These are phyloP conservation scores for Mycena indigotica DNA, from an alignment of 768 basidiomycete genomes.

Conservation along the genomic window DNA sequence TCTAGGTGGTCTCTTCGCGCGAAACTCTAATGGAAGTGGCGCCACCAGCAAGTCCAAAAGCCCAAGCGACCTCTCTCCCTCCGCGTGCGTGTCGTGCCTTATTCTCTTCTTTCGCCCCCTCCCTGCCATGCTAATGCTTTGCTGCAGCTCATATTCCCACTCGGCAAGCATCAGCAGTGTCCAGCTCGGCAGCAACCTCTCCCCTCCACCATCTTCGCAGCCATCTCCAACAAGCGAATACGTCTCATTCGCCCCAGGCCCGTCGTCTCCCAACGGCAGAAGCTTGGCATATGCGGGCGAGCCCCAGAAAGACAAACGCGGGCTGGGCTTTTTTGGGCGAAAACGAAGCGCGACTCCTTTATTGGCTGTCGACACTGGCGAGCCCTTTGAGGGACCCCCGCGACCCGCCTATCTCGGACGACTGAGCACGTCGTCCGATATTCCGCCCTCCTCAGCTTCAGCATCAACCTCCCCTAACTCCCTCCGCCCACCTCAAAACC, in stretches of 20 bases:
- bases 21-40: constrained; percentile 1
- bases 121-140: not conserved
- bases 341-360: constrained; percentile 5
- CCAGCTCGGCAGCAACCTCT: not conserved
- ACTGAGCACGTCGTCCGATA: constrained; percentile 13
- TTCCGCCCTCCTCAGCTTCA: not conserved
- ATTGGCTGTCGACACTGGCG: not conserved
- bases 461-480: not conserved
- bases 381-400: not conserved
- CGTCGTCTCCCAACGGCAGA: constrained; percentile 16
- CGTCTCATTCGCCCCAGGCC: constrained; percentile 13
- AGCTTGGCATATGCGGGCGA: constrained; percentile 18
- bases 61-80: constrained; percentile 1
- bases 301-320: not conserved
- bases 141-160: not conserved
- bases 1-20: constrained; percentile 22
- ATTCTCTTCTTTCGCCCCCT: not conserved
- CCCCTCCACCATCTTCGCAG: not conserved
- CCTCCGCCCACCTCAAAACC: not conserved
- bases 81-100: not conserved
- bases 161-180: not conserved
- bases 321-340: constrained; percentile 15
- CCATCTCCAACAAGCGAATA: constrained; percentile 14
- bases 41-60: constrained; percentile 6
- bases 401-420: constrained; percentile 7